Percentiles rank a stretch among this genome's conserved stretches.
phyloP scores from a whole-genome alignment of 2,329 filamentous ascomycete species.

The Xylariales sp. region DNA sequence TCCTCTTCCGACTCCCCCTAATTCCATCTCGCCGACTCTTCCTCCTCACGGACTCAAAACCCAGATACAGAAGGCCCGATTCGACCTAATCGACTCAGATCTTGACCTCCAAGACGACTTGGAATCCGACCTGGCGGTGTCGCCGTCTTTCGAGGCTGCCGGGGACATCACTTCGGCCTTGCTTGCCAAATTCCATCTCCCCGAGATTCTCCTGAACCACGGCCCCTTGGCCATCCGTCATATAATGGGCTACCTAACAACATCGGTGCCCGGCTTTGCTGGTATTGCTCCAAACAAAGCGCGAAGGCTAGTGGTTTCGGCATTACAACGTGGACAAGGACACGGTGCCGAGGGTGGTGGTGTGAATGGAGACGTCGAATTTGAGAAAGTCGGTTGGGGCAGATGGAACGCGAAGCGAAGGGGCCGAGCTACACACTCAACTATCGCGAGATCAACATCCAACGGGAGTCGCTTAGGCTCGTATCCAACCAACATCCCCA shows the following conservation, averaged over 20 bases:
- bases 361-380: conserved; percentile 78
- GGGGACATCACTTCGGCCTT: conserved; percentile 86
- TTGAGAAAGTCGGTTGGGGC: conserved; percentile 97
- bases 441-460: conserved; percentile 56
- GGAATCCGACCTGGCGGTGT: conserved; percentile 59
- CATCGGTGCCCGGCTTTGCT: conserved; percentile 91
- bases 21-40: conserved; percentile 91
- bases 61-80: conserved; percentile 69
- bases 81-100: conserved; percentile 82
- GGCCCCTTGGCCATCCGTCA: conserved; percentile 94
- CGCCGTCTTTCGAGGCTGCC: conserved; percentile 73
- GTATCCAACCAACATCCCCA: conserved; percentile 67
- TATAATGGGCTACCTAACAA: conserved; percentile 93
- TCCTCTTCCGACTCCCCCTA: conserved; percentile 88
- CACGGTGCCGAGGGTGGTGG: conserved; percentile 69
- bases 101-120: conserved; percentile 81
- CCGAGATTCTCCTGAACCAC: conserved; percentile 88
- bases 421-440: conserved; percentile 67
- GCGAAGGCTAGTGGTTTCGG: conserved; percentile 89
- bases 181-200: conserved; percentile 89
- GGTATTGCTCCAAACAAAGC: conserved; percentile 90
- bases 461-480: conserved; percentile 55
- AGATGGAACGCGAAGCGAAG: conserved; percentile 88
- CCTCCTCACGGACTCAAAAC: conserved; percentile 83
- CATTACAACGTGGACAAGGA: conserved; percentile 76